phyloP scores from a whole-genome alignment of 208 protist species.

The Entamoeba histolytica region DNA sequence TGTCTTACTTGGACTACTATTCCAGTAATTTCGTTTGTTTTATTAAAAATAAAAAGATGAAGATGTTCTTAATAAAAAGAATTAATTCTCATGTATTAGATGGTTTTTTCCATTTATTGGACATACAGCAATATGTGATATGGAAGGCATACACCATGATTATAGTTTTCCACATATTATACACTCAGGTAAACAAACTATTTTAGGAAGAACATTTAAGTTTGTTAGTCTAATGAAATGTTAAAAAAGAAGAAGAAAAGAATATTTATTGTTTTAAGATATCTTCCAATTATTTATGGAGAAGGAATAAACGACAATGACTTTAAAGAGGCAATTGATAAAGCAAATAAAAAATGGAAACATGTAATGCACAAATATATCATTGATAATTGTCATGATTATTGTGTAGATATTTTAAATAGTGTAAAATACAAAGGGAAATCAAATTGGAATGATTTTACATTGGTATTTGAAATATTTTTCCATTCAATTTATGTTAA shows the following conservation, averaged over 20 bases:
- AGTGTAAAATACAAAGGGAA: neutral
- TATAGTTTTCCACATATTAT: neutral
- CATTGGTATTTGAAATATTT: neutral
- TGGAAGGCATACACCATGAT: neutral
- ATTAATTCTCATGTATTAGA: too few relatives aligned
- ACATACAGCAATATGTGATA: neutral
- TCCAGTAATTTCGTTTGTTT: neutral
- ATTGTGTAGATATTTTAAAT: neutral
- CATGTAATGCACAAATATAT: neutral
- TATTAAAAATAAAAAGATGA: too few relatives aligned
- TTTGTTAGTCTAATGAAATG: too few relatives aligned
- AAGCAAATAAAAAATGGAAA: neutral
- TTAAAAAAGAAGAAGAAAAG: too few relatives aligned
- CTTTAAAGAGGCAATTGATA: neutral
- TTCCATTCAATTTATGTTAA: neutral
- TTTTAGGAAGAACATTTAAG: neutral
- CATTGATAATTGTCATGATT: neutral
- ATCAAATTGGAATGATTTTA: neutral
- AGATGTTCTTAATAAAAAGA: too few relatives aligned
- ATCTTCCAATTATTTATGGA: neutral
- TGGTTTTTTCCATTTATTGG: neutral
- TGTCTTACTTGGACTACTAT: neutral
- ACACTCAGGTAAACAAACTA: neutral
- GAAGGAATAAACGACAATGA: neutral
- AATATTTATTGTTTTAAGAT: neutral